Evolutionary conservation across 768 basidiomycete genomes (phyloP).

Genomic region (Pulveroboletus sp.): DNA sequence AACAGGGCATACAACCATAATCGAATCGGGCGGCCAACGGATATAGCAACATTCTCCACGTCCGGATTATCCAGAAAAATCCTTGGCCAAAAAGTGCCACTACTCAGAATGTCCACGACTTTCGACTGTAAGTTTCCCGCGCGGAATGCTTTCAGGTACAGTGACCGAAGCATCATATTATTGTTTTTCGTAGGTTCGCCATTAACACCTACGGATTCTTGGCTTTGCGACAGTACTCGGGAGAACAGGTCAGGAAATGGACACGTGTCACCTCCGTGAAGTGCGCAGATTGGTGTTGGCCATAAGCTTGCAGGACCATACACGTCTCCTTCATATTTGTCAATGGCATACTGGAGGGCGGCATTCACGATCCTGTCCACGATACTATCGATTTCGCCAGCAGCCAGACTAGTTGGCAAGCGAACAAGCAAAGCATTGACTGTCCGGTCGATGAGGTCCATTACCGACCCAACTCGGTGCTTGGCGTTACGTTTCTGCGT

Average conservation of each 20-base stretch:
- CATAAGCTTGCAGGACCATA: slow-evolving; percentile 43
- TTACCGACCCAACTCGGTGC: slow-evolving; percentile 62
- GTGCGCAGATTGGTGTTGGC: slow-evolving; percentile 56
- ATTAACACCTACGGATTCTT: slow-evolving; percentile 20
- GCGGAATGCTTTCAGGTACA: slow-evolving; percentile 65
- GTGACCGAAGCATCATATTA: slow-evolving; percentile 36
- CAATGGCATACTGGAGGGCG: slow-evolving; percentile 75
- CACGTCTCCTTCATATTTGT: slow-evolving; percentile 47
- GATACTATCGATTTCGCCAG: slow-evolving; percentile 63
- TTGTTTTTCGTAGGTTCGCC: slow-evolving; percentile 12
- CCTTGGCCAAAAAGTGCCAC: slow-evolving; percentile 66
- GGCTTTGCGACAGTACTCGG: slow-evolving; percentile 27
- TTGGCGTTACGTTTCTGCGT: slow-evolving; percentile 49
- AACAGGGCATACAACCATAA: slow-evolving; percentile 67
- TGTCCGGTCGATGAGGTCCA: slow-evolving; percentile 73
- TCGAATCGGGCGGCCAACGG: slow-evolving; percentile 61
- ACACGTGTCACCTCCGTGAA: slow-evolving; percentile 60
- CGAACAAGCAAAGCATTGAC: slow-evolving; percentile 60
- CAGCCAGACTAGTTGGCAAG: slow-evolving; percentile 41
- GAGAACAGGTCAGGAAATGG: slow-evolving; percentile 54
- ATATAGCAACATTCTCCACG: slow-evolving; percentile 59
- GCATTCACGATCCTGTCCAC: slow-evolving; percentile 71
- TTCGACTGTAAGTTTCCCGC: slow-evolving; percentile 54
- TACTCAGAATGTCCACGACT: slow-evolving; percentile 56
- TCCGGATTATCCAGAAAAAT: slow-evolving; percentile 82